phyloP scores from a whole-genome alignment of 176 grass and related monocot species.

The Triticum urartu region DNA sequence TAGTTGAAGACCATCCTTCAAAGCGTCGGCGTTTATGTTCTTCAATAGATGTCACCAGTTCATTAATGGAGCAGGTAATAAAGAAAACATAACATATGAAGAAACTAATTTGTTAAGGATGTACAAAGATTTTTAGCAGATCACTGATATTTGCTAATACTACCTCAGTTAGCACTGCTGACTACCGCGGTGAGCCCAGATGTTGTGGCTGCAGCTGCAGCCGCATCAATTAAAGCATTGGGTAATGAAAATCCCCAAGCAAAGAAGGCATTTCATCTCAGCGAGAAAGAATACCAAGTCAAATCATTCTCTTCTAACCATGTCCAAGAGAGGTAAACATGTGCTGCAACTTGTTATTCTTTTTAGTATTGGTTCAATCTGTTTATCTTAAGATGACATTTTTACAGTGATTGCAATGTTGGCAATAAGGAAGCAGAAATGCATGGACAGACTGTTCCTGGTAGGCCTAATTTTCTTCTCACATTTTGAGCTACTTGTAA shows the following conservation, averaged over 20 bases:
- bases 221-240: constrained; percentile 60
- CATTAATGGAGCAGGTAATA: constrained; percentile 83
- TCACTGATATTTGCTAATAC: constrained; percentile 39
- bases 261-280: constrained; percentile 58
- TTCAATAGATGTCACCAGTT: constrained; percentile 52
- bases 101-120: not conserved
- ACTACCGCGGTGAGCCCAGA: constrained; percentile 56
- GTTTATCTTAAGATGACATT: constrained; percentile 1
- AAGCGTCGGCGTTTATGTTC: constrained; percentile 61
- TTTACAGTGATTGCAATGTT: constrained; percentile 31
- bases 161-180: constrained; percentile 66
- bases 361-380: not conserved
- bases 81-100: not conserved
- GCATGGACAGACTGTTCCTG: constrained; percentile 31
- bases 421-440: constrained; percentile 27
- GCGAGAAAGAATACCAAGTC: constrained; percentile 50
- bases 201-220: constrained; percentile 74
- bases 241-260: constrained; percentile 62
- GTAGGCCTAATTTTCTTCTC: constrained; percentile 18
- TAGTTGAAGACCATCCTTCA: constrained; percentile 49
- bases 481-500: not conserved
- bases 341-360: constrained; percentile 8
- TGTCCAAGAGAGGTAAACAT: constrained; percentile 50
- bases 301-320: constrained; percentile 47
- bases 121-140: not conserved